A percentile compares a stretch with the other conserved stretches of the same genome.
These are phyloP conservation scores for Podila verticillata DNA, from an alignment of 192 early-diverging fungal species.

Conservation along the genomic window DNA sequence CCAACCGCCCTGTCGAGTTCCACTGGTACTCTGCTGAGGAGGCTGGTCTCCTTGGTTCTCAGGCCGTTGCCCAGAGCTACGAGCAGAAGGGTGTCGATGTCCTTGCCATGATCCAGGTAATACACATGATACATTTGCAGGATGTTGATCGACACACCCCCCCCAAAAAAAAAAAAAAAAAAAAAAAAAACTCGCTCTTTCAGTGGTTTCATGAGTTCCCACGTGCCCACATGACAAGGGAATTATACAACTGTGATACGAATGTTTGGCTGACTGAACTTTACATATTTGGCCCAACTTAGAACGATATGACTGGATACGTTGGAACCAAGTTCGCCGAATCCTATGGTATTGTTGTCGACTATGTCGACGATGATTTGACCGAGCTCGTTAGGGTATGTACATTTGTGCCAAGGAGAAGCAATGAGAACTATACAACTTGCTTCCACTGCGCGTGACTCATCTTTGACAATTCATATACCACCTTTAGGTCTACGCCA, in stretches of 20 bases:
- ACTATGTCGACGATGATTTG: conserved; percentile 77
- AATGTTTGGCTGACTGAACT: too few species aligned
- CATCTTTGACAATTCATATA: conserved; percentile 27
- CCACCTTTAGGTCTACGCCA: conserved; percentile 66
- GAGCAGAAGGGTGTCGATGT: conserved; percentile 65
- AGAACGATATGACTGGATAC: conserved; percentile 96
- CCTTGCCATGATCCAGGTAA: conserved; percentile 82
- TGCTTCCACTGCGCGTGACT: too few species aligned
- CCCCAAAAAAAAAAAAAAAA: too few species aligned
- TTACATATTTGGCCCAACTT: background rate
- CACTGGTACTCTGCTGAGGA: conserved; percentile 96
- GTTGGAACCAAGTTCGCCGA: conserved; percentile 62
- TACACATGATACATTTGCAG: background rate
- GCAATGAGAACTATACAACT: too few species aligned
- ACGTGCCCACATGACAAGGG: background rate
- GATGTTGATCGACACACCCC: background rate
- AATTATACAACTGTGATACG: background rate
- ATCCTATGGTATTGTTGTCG: conserved; percentile 83
- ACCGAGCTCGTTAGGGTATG: conserved; percentile 60
- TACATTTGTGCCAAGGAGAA: background rate
- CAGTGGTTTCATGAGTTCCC: background rate
- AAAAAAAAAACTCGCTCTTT: background rate
- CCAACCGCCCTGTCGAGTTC: conserved; percentile 88
- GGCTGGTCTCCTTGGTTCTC: conserved; percentile 89
- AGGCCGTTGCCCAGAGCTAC: conserved; percentile 82